These are phyloP conservation scores for Rhododendron mucronatum DNA, from an alignment of 148 eudicot species.

Conservation along the genomic window DNA sequence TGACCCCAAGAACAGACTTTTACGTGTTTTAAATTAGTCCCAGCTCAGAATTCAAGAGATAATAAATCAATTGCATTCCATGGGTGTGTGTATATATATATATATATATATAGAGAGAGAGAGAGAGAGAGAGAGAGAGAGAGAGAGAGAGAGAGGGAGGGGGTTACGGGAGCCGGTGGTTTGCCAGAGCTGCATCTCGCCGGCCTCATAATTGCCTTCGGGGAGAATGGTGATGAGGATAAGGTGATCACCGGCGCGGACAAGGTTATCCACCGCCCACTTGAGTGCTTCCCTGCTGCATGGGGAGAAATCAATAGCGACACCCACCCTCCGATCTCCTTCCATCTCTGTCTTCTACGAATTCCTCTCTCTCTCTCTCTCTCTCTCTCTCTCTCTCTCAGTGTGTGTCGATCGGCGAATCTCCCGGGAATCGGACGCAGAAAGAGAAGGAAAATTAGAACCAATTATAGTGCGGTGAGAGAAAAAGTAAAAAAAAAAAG, in stretches of 20 bases:
- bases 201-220: constrained; percentile 37
- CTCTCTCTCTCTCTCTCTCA: background rate
- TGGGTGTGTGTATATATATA: background rate
- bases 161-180: constrained; percentile 73
- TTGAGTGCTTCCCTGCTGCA: constrained; percentile 62
- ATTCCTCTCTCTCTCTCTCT: background rate
- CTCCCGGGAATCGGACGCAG: background rate
- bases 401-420: background rate
- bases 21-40: background rate
- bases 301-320: constrained; percentile 64
- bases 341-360: constrained; percentile 22
- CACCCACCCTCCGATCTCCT: constrained; percentile 58
- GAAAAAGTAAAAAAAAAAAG: background rate
- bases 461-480: background rate
- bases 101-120: background rate
- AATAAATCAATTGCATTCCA: background rate
- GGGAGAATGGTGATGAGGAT: constrained; percentile 45
- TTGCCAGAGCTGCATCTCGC: constrained; percentile 83
- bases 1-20: background rate
- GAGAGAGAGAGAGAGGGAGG: background rate
- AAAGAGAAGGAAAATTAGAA: background rate
- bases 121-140: background rate
- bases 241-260: constrained; percentile 58
- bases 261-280: constrained; percentile 70
- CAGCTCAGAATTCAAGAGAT: background rate